Conservation (phyloP, 768 basidiomycete genomes). For the Suillus subaureus region DNA sequence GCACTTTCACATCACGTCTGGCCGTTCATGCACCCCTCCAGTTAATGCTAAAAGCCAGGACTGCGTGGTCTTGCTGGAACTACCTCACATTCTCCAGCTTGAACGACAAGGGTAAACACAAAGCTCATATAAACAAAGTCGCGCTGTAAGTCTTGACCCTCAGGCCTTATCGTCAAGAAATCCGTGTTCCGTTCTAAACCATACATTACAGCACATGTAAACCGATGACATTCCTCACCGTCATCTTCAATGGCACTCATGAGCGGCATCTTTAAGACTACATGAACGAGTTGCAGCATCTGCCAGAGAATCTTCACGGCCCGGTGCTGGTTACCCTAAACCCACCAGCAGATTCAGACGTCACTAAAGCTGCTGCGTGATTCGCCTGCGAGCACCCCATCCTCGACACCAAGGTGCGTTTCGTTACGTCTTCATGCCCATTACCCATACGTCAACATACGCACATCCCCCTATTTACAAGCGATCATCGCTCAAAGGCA, state of each 20-base stretch:
- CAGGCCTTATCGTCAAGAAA: not conserved
- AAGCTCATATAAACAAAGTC: slow-evolving; percentile 58
- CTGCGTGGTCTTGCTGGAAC: slow-evolving; percentile 82
- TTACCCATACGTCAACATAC: not conserved
- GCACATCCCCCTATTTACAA: slow-evolving; percentile 23
- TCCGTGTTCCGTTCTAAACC: not conserved
- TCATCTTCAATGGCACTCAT: not conserved
- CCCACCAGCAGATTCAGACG: slow-evolving; percentile 55
- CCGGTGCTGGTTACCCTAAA: slow-evolving; percentile 75
- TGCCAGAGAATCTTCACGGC: slow-evolving; percentile 55
- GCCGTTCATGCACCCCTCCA: slow-evolving; percentile 24
- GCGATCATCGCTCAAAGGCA: slow-evolving; percentile 52
- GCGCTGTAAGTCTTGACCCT: slow-evolving; percentile 50
- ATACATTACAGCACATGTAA: slow-evolving; percentile 39
- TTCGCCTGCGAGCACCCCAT: slow-evolving; percentile 74
- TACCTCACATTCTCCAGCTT: slow-evolving; percentile 58
- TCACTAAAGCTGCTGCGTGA: slow-evolving; percentile 46
- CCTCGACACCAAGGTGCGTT: slow-evolving; percentile 50
- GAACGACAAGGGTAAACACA: slow-evolving; percentile 36
- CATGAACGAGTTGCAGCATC: slow-evolving; percentile 78
- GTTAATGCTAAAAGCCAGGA: slow-evolving; percentile 65
- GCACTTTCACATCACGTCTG: not conserved
- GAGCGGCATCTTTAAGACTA: slow-evolving; percentile 45
- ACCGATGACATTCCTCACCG: not conserved
- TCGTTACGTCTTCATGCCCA: not conserved